phyloP scores from a whole-genome alignment of 1,284 basidiomycete species.

The Cystobasidium sp. region DNA sequence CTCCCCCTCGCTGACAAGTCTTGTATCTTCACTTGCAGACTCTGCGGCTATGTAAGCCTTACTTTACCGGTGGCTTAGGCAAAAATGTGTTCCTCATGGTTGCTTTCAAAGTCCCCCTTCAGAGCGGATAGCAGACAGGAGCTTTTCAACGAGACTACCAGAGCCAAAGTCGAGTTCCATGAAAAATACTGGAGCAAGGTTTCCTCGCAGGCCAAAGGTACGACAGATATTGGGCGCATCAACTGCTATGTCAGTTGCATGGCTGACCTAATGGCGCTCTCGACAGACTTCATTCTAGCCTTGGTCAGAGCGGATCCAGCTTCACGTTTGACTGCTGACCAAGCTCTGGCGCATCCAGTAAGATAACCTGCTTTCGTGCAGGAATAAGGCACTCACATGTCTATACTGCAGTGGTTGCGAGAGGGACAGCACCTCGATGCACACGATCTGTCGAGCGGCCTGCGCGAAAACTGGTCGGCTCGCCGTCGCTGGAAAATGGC shows the following conservation, averaged over 20 bases:
- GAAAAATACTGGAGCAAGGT: conserved; percentile 93
- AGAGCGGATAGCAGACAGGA: conserved; percentile 77
- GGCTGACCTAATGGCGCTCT: background rate
- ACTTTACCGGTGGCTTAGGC: conserved; percentile 56
- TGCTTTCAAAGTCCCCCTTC: conserved; percentile 66
- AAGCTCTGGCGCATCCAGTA: conserved; percentile 70
- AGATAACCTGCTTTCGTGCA: conserved; percentile 48
- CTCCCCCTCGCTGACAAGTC: background rate
- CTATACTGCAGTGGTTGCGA: conserved; percentile 68
- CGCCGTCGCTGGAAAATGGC: conserved; percentile 46
- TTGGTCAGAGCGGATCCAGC: conserved; percentile 76
- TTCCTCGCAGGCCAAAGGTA: conserved; percentile 66
- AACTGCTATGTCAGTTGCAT: conserved; percentile 3
- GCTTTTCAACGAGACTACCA: conserved; percentile 78
- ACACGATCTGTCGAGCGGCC: conserved; percentile 70
- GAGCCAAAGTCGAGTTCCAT: conserved; percentile 84
- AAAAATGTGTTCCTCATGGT: background rate
- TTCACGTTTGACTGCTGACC: conserved; percentile 71
- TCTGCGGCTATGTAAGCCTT: conserved; percentile 74
- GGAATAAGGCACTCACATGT: background rate
- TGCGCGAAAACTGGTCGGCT: conserved; percentile 69
- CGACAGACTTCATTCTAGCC: conserved; percentile 76
- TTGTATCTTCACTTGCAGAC: conserved; percentile 43
- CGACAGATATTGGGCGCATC: background rate
- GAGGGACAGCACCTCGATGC: conserved; percentile 66